phyloP scores from a whole-genome alignment of 2,329 filamentous ascomycete species.

The Colletotrichum falcatum region DNA sequence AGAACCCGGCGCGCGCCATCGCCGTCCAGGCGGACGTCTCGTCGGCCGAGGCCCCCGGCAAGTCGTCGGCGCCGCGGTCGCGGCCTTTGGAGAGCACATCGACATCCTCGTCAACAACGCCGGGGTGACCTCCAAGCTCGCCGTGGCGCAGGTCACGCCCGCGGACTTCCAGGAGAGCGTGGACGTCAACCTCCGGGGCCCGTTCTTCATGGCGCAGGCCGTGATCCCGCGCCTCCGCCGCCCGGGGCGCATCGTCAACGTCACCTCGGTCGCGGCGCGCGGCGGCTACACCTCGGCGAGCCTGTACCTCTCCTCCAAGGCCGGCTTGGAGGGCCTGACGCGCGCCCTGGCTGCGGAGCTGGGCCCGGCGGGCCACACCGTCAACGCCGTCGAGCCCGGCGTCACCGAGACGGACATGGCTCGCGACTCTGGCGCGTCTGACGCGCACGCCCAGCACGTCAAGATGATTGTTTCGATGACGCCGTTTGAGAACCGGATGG shows the following conservation, averaged over 20 bases:
- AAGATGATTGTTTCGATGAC: slow-evolving; percentile 15
- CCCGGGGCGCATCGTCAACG: slow-evolving; percentile 27
- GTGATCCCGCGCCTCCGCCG: slow-evolving; percentile 11
- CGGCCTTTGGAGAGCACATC: slow-evolving; percentile 9
- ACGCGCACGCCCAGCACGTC: slow-evolving; percentile 8
- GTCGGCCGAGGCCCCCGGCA: neutral
- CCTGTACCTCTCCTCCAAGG: slow-evolving; percentile 21
- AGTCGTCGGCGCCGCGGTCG: neutral
- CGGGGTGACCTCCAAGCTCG: slow-evolving; percentile 5
- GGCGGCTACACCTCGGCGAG: slow-evolving; percentile 10
- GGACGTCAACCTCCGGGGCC: slow-evolving; percentile 20
- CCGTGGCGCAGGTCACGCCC: slow-evolving; percentile 5
- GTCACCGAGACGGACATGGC: slow-evolving; percentile 26
- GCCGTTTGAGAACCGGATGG: slow-evolving; percentile 25
- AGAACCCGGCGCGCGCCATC: neutral
- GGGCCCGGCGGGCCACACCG: slow-evolving; percentile 23
- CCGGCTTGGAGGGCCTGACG: slow-evolving; percentile 25
- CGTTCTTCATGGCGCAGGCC: slow-evolving; percentile 25
- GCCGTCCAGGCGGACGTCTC: slow-evolving; percentile 9
- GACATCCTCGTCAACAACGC: slow-evolving; percentile 36
- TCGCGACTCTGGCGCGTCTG: slow-evolving; percentile 1
- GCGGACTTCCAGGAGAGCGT: slow-evolving; percentile 9
- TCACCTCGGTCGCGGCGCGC: slow-evolving; percentile 26
- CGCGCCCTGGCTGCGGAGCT: slow-evolving; percentile 20
- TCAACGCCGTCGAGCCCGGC: slow-evolving; percentile 23